Evolutionary conservation across 495 filamentous ascomycete genomes (phyloP).

Genomic region (Tetracladium setigerum): DNA sequence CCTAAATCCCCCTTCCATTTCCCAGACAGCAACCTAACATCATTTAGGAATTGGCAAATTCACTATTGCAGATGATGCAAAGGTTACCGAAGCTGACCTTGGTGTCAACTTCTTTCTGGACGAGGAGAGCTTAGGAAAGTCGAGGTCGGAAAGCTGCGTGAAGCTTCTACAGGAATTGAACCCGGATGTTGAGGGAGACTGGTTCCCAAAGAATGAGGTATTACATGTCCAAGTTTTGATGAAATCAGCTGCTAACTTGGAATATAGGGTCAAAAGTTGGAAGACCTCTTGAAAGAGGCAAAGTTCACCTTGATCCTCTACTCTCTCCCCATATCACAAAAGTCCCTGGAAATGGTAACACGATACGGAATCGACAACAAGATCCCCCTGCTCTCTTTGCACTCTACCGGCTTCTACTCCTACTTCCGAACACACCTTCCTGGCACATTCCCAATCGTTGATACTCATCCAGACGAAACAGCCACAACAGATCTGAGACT

Average conservation of each 20-base stretch:
- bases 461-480: conserved; percentile 89
- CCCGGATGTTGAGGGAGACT: conserved; percentile 80
- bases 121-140: conserved; percentile 64
- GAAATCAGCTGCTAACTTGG: conserved; percentile 1
- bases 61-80: conserved; percentile 77
- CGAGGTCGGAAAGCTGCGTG: conserved; percentile 71
- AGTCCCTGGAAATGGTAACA: conserved; percentile 50
- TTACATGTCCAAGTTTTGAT: not conserved
- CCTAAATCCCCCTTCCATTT: no score
- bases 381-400: conserved; percentile 73
- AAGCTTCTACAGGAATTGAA: conserved; percentile 81
- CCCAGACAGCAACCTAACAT: conserved; percentile 12
- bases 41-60: conserved; percentile 77
- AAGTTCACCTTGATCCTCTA: conserved; percentile 68
- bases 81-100: conserved; percentile 73
- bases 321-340: conserved; percentile 55
- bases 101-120: conserved; percentile 97
- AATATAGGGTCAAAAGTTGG: conserved; percentile 21
- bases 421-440: conserved; percentile 73
- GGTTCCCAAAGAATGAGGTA: conserved; percentile 38
- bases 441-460: conserved; percentile 80
- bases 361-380: conserved; percentile 49
- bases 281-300: conserved; percentile 25
- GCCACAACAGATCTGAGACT: conserved; percentile 81
- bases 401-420: conserved; percentile 84